These are phyloP conservation scores for Globisporangium rhizosaccharum DNA, from an alignment of 352 stramenopile species.

Conservation along the genomic window DNA sequence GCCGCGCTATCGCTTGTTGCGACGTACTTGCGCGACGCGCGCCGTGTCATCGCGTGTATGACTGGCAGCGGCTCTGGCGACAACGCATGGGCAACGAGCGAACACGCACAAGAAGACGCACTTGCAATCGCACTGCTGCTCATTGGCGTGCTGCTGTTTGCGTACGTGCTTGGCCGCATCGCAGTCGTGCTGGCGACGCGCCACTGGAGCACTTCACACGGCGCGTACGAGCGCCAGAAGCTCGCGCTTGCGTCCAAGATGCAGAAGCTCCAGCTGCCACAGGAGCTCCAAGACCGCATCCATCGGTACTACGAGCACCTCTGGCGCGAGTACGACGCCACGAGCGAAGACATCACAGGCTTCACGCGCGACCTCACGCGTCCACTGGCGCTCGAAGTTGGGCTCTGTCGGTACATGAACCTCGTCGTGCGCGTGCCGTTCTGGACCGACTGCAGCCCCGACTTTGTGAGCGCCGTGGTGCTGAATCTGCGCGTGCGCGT, in stretches of 20 bases:
- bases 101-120: too few species aligned
- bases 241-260: conserved; percentile 17
- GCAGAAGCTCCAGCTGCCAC: conserved; percentile 19
- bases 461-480: conserved; percentile 38
- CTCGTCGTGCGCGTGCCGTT: conserved; percentile 29
- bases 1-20: too few species aligned
- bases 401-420: conserved; percentile 34
- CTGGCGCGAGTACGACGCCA: conserved; percentile 36
- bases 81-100: neutral
- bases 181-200: conserved; percentile 16
- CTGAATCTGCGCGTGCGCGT: conserved; percentile 24
- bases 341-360: conserved; percentile 26
- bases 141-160: conserved; percentile 2
- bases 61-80: neutral
- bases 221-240: conserved; percentile 18
- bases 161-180: conserved; percentile 16
- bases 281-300: conserved; percentile 28
- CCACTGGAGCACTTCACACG: conserved; percentile 3
- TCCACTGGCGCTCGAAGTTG: conserved; percentile 34
- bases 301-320: conserved; percentile 43
- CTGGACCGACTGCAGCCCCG: conserved; percentile 30
- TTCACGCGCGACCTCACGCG: conserved; percentile 36
- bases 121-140: conserved; percentile 6
- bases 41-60: neutral
- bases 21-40: neutral